phyloP scores from a whole-genome alignment of 2,329 filamentous ascomycete species.

The Aspergillus terreus region DNA sequence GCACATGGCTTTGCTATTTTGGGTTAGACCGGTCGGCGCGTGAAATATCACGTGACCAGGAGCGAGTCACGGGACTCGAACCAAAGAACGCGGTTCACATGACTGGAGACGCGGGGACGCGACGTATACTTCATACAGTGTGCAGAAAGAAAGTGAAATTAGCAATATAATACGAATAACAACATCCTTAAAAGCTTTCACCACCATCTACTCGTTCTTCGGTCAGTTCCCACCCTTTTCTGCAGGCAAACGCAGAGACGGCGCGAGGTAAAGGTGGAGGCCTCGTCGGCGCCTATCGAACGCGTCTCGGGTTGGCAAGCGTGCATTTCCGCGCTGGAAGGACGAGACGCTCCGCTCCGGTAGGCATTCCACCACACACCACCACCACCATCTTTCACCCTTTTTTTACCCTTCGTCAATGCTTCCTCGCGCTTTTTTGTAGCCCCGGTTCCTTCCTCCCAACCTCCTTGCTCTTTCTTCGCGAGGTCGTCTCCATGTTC shows the following conservation, averaged over 20 bases:
- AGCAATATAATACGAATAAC: no score
- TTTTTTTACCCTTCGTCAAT: constrained; percentile 20
- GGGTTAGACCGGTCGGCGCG: constrained; percentile 6
- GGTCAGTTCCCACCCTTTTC: constrained; percentile 8
- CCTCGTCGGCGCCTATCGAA: constrained; percentile 37
- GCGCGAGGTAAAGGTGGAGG: constrained; percentile 25
- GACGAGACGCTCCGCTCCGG: constrained; percentile 32
- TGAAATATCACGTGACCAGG: constrained; percentile 13
- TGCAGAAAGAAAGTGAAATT: background rate
- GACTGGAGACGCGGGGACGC: constrained; percentile 14
- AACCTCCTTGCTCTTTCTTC: constrained; percentile 18
- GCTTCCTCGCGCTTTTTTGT: constrained; percentile 22
- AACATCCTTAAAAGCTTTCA: no score
- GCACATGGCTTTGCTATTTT: constrained; percentile 13
- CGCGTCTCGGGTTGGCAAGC: constrained; percentile 38
- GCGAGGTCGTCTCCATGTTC: constrained; percentile 14
- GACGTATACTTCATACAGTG: background rate
- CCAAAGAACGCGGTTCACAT: constrained; percentile 18
- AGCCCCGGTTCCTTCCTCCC: constrained; percentile 21
- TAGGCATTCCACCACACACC: constrained; percentile 33
- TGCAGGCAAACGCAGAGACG: constrained; percentile 12
- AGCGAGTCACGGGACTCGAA: constrained; percentile 19
- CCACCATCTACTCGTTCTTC: no score
- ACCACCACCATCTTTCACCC: constrained; percentile 20
- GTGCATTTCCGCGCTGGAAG: constrained; percentile 38